Evolutionary conservation across 768 basidiomycete species (phyloP).

Genomic region (Coprinopsis cinerea): DNA sequence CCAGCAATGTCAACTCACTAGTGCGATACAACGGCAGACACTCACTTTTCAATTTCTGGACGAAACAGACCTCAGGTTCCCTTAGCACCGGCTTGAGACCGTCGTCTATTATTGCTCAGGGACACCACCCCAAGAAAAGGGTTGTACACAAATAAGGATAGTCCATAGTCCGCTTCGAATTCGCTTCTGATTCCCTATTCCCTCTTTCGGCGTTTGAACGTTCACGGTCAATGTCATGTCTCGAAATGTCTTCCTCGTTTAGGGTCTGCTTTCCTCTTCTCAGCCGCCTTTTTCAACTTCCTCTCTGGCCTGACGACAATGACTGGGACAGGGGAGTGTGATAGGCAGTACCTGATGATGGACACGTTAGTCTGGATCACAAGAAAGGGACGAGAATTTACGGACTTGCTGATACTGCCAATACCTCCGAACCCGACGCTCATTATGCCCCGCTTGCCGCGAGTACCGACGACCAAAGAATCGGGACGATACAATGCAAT

Average conservation of each 20-base stretch:
- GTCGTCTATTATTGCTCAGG: too few species aligned
- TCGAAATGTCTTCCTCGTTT: conserved; percentile 84
- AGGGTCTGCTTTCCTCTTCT: conserved; percentile 83
- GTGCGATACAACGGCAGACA: too few species aligned
- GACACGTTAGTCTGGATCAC: not conserved
- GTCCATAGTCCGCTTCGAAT: too few species aligned
- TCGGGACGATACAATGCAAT: conserved; percentile 91
- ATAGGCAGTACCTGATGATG: conserved; percentile 68
- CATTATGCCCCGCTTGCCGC: conserved; percentile 46
- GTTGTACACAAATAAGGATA: too few species aligned
- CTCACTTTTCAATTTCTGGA: too few species aligned
- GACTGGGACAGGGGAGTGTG: conserved; percentile 91
- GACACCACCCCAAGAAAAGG: too few species aligned
- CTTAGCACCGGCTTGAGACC: too few species aligned
- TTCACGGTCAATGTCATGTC: not conserved
- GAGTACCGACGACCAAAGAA: conserved; percentile 87
- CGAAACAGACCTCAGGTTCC: too few species aligned
- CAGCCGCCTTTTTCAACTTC: conserved; percentile 77
- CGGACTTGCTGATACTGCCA: conserved; percentile 47
- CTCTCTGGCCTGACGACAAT: conserved; percentile 91
- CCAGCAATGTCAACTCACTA: too few species aligned
- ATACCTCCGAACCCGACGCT: conserved; percentile 32
- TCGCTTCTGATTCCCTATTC: too few species aligned
- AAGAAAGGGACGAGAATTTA: not conserved
- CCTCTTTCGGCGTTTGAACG: too few species aligned